Evolutionary conservation across 257 asterid species (phyloP).

Genomic region (Plantago elongata): DNA sequence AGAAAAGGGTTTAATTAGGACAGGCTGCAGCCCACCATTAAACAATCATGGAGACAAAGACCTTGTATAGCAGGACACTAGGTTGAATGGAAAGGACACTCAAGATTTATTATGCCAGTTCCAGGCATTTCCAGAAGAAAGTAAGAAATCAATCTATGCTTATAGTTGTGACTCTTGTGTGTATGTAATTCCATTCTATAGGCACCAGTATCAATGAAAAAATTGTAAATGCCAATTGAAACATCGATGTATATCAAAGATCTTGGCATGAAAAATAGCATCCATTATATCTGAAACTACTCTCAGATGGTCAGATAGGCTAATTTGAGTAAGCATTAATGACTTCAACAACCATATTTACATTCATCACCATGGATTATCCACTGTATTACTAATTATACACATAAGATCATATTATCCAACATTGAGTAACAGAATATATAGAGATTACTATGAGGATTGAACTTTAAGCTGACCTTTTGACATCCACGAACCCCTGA

Average conservation of each 20-base stretch:
- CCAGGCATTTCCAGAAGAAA: too few species aligned
- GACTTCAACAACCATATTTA: background rate
- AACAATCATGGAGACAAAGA: background rate
- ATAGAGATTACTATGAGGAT: conserved; percentile 1
- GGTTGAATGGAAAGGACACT: too few species aligned
- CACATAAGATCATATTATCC: background rate
- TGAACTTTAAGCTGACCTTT: conserved; percentile 41
- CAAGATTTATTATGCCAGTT: too few species aligned
- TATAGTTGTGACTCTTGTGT: background rate
- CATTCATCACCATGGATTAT: background rate
- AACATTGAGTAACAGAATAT: background rate
- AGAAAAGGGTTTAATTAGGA: too few species aligned
- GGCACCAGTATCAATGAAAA: background rate
- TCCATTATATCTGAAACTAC: conserved; percentile 1
- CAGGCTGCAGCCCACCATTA: too few species aligned
- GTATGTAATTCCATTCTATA: background rate
- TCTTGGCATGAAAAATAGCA: background rate
- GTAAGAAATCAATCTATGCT: too few species aligned
- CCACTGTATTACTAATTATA: background rate
- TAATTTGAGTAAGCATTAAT: background rate
- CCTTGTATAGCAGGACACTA: too few species aligned
- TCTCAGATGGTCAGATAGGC: background rate
- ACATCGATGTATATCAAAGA: background rate
- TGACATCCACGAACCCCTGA: conserved; percentile 83
- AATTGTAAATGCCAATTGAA: conserved; percentile 1